Evolutionary conservation across 805 yeast species (phyloP), one percentile per base, ranked within the genome.

Genomic region (Brettanomyces naardenensis): DNA sequence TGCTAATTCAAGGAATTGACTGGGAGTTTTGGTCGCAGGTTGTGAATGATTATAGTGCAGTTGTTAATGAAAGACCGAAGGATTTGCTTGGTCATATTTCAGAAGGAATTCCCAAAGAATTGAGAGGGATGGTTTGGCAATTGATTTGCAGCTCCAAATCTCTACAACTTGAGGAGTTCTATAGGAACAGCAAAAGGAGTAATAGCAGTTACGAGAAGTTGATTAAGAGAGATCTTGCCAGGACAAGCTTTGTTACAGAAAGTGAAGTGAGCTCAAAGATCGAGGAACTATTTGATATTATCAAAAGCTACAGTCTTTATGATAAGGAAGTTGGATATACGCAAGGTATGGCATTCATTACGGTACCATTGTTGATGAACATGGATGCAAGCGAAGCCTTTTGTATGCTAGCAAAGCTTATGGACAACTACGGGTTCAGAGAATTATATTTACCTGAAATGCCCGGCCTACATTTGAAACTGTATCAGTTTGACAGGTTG

Each of bases 301-400:
- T 92, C 44, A 84, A 83, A 52, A 89, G 88, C 0, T 92, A 90
- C 62, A 77, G 92, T 18, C 62, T 86, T 34, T 81, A 75, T 56
- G 97, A 92, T 57, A 78, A 83, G 1, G 97, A 89, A 36, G 96
- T 92, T 36, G 98, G 98, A 0, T 92, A 92, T 53, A 92, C 97
- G 2, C 98, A 92, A 60, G 97, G 98, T 6, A 88, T 92, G 96
- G 95, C 95, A 1, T 92, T 92, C 53, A 75, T 92, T 31, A 75
- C 85, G 0, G 87, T 87, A 5, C 97, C 98, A 2, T 60, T 92
- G 34, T 64, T 88, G 32, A 68, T 89, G 65, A 85, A 85, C 48
- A 73, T 87, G 78, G 70, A 65, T 28, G 95, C 89, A 46, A 69
- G 80, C 33, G 97, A 90, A 56, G 78, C 95, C 4, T 90, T 90